Evolutionary conservation across 768 basidiomycete genomes (phyloP).

Genomic region (Russula vinacea): DNA sequence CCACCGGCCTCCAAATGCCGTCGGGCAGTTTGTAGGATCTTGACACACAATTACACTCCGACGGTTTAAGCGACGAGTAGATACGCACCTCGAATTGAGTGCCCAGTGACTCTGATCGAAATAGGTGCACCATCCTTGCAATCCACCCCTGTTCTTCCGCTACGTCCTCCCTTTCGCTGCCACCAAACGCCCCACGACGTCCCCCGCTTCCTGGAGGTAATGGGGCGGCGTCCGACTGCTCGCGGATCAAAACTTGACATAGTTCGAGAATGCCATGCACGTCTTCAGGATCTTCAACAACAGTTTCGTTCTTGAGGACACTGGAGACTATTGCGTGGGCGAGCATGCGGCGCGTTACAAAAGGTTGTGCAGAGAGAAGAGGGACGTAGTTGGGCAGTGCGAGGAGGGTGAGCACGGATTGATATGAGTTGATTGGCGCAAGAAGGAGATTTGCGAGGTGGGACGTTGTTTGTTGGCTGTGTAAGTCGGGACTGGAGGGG

Average conservation of each 20-base stretch:
- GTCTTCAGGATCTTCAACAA: constrained; percentile 90
- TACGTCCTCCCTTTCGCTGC: constrained; percentile 79
- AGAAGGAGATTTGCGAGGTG: constrained; percentile 91
- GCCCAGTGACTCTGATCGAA: constrained; percentile 81
- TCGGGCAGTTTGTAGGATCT: constrained; percentile 90
- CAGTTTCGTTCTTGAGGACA: constrained; percentile 94
- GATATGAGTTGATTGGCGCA: constrained; percentile 94
- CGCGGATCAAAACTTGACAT: constrained; percentile 88
- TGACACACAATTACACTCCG: constrained; percentile 7
- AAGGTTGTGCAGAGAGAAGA: constrained; percentile 81
- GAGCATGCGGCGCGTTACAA: constrained; percentile 85
- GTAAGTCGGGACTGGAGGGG: constrained; percentile 71
- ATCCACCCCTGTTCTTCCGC: constrained; percentile 99
- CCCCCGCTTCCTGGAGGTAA: constrained; percentile 43
- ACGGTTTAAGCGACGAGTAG: background rate
- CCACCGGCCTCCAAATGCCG: constrained; percentile 88
- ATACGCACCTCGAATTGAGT: constrained; percentile 81
- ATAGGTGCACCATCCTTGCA: constrained; percentile 95
- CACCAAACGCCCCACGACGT: constrained; percentile 53
- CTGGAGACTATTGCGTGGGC: constrained; percentile 93
- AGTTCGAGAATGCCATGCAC: constrained; percentile 91
- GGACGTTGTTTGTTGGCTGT: constrained; percentile 78
- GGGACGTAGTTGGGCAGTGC: constrained; percentile 88
- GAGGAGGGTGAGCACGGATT: constrained; percentile 94
- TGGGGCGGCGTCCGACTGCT: constrained; percentile 58